Percentiles rank a stretch among this genome's conserved stretches.
These are phyloP conservation scores for Malus hybrid DNA, from an alignment of 331 rosid species.

Conservation along the genomic window DNA sequence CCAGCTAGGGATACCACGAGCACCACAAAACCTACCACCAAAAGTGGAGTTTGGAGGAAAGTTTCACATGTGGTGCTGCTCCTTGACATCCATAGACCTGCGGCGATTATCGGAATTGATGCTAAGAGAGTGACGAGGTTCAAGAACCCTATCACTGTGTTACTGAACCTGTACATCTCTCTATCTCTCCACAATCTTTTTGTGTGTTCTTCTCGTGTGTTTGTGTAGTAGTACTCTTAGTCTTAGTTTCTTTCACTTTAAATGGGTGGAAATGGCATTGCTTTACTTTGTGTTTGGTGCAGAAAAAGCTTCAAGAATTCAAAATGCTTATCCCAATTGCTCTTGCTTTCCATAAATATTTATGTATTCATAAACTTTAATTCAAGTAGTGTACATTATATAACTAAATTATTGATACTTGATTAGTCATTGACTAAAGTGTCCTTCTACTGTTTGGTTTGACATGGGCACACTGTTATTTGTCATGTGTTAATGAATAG, in stretches of 20 bases:
- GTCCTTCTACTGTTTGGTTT: slow-evolving; percentile 2
- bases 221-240: background rate
- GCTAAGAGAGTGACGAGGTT: slow-evolving; percentile 78
- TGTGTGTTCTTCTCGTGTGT: background rate
- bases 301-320: slow-evolving; percentile 15
- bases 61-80: slow-evolving; percentile 74
- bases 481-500: no score
- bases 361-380: slow-evolving; percentile 23
- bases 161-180: slow-evolving; percentile 76
- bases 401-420: background rate
- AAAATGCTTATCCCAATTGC: slow-evolving; percentile 14
- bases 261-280: slow-evolving; percentile 8
- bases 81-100: slow-evolving; percentile 85
- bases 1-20: slow-evolving; percentile 77
- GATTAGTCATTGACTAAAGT: slow-evolving; percentile 12
- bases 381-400: slow-evolving; percentile 7
- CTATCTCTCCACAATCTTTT: background rate
- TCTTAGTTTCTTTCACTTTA: slow-evolving; percentile 22
- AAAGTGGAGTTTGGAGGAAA: slow-evolving; percentile 80
- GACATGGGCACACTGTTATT: no score
- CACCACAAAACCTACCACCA: slow-evolving; percentile 69
- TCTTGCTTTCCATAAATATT: slow-evolving; percentile 18
- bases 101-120: slow-evolving; percentile 90
- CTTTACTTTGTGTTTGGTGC: slow-evolving; percentile 11
- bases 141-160: slow-evolving; percentile 84